phyloP scores from a whole-genome alignment of 73 alveolate species.

The Paramecium bursaria region DNA sequence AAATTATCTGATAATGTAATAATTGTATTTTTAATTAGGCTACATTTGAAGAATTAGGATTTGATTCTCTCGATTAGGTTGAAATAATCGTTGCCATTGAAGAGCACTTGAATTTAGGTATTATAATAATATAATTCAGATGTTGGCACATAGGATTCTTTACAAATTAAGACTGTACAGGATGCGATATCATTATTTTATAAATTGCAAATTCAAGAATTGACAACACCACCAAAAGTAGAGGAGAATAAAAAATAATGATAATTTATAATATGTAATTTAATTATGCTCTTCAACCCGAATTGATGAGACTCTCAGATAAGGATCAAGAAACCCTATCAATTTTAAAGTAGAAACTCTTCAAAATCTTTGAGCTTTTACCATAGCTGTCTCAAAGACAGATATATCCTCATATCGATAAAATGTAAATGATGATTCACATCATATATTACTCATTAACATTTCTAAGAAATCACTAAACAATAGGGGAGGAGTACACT shows the following conservation, averaged over 20 bases:
- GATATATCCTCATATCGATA: background rate
- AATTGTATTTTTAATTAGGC: conserved; percentile 15
- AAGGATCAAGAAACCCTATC: background rate
- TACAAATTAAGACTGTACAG: no score
- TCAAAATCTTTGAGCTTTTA: background rate
- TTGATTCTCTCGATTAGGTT: conserved; percentile 84
- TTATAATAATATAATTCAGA: no score
- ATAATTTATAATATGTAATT: no score
- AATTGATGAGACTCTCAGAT: background rate
- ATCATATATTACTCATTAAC: background rate
- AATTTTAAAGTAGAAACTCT: background rate
- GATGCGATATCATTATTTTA: no score
- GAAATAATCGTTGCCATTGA: conserved; percentile 87
- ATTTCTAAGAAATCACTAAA: background rate
- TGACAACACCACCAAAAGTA: no score
- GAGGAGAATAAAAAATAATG: no score
- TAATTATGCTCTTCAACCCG: background rate
- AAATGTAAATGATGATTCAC: background rate
- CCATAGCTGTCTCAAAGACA: background rate
- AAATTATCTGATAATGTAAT: conserved; percentile 75
- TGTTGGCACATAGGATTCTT: no score
- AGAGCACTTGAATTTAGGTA: conserved; percentile 81
- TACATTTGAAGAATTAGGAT: conserved; percentile 86
- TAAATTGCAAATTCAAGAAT: no score
- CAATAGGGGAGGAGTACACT: background rate